Conservation (phyloP, 1,284 basidiomycete genomes). For the Malassezia japonica region DNA sequence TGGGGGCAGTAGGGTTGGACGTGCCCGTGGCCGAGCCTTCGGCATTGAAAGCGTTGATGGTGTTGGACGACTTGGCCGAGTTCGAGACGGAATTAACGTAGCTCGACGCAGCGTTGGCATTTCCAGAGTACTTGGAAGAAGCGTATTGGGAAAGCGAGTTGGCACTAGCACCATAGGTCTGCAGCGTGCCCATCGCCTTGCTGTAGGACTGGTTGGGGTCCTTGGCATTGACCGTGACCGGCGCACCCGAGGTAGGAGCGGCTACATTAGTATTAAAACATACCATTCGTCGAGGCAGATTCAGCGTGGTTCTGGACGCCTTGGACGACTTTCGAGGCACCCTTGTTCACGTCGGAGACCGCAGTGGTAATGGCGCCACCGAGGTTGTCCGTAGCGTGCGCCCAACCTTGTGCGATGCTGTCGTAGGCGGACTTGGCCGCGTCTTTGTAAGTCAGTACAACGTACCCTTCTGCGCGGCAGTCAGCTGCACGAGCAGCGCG, state of each 20-base stretch:
- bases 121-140: background rate
- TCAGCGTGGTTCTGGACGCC: too few relatives aligned
- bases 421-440: background rate
- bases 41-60: background rate
- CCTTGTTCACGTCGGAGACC: background rate
- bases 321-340: background rate
- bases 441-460: background rate
- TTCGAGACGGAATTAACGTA: background rate
- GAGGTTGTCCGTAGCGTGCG: background rate
- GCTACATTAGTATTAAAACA: background rate
- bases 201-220: constrained; percentile 11
- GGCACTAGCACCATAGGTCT: constrained; percentile 6
- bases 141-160: background rate
- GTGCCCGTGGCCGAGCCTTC: background rate
- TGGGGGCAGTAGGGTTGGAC: background rate
- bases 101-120: background rate
- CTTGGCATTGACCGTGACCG: background rate
- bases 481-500: background rate
- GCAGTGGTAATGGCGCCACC: background rate
- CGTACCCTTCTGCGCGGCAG: background rate
- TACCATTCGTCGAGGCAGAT: too few relatives aligned
- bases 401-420: background rate
- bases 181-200: constrained; percentile 10
- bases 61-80: background rate
- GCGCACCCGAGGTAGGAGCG: background rate